Evolutionary conservation across 371 early-diverging fungal species (phyloP).

Genomic region (Mucor lusitanicus): DNA sequence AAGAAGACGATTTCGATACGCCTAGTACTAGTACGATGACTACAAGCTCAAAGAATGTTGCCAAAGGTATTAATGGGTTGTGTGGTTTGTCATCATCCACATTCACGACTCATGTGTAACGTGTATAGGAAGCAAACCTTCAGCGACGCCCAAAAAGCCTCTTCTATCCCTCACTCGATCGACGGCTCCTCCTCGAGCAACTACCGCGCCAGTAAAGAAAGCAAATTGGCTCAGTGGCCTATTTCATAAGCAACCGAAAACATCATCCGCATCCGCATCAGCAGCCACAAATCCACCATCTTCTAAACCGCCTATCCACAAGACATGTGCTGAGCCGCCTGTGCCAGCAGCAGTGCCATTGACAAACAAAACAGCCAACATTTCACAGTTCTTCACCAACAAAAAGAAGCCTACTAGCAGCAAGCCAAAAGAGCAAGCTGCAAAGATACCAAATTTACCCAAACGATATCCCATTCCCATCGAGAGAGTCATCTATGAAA

Average conservation of each 20-base stretch:
- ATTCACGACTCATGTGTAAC: not conserved
- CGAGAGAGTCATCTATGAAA: not conserved
- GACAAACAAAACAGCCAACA: not conserved
- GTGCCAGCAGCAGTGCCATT: not conserved
- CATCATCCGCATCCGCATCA: not conserved
- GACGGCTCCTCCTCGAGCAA: not conserved
- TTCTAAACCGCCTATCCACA: not conserved
- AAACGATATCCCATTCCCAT: constrained; percentile 2
- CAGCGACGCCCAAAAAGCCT: not conserved
- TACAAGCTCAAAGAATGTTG: not conserved
- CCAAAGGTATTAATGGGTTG: not conserved
- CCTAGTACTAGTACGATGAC: not conserved
- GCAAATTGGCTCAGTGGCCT: not conserved
- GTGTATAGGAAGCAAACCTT: not conserved
- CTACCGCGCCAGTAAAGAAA: not conserved
- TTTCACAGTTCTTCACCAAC: not conserved
- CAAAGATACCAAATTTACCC: not conserved
- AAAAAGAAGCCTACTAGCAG: not conserved
- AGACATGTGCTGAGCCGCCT: not conserved
- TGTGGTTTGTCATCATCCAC: not conserved
- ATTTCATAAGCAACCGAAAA: not conserved
- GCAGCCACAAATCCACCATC: not conserved
- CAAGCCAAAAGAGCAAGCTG: not conserved
- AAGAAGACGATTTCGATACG: not conserved
- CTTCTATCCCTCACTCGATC: not conserved